Evolutionary conservation across 495 filamentous ascomycete species (phyloP).

Genomic region (Penicillium samsonianum): DNA sequence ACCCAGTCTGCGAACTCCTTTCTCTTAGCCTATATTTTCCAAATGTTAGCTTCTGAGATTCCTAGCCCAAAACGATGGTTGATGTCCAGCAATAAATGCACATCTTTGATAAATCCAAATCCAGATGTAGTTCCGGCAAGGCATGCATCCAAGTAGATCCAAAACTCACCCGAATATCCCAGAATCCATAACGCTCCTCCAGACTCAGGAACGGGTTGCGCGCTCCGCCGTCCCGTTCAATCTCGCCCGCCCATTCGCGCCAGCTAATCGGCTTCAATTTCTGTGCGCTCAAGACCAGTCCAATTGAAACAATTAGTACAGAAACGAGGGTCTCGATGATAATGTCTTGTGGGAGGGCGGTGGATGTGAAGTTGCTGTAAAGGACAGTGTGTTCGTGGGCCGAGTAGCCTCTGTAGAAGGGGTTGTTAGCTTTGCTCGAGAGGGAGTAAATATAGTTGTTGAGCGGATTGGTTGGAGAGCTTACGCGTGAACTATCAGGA

Average conservation of each 20-base stretch:
- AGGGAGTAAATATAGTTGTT: not conserved
- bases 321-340: slow-evolving; percentile 64
- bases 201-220: slow-evolving; percentile 52
- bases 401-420: slow-evolving; percentile 69
- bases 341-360: slow-evolving; percentile 68
- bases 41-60: slow-evolving; percentile 12
- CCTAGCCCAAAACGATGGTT: not conserved
- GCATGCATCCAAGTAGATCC: slow-evolving; percentile 37
- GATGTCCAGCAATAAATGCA: slow-evolving; percentile 4
- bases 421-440: slow-evolving; percentile 5
- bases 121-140: slow-evolving; percentile 19
- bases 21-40: slow-evolving; percentile 61
- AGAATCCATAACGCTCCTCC: slow-evolving; percentile 66
- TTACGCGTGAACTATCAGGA: slow-evolving; percentile 75
- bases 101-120: not conserved
- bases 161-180: slow-evolving; percentile 64
- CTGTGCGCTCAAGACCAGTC: slow-evolving; percentile 68
- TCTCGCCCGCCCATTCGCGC: slow-evolving; percentile 80
- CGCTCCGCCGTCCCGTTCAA: slow-evolving; percentile 66
- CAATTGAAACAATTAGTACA: slow-evolving; percentile 65
- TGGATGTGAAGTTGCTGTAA: slow-evolving; percentile 57
- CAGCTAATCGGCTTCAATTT: slow-evolving; percentile 76
- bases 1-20: slow-evolving; percentile 78
- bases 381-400: slow-evolving; percentile 80
- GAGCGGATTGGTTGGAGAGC: slow-evolving; percentile 19